Conservation (phyloP, 768 basidiomycete genomes). For the Boletales sp. region DNA sequence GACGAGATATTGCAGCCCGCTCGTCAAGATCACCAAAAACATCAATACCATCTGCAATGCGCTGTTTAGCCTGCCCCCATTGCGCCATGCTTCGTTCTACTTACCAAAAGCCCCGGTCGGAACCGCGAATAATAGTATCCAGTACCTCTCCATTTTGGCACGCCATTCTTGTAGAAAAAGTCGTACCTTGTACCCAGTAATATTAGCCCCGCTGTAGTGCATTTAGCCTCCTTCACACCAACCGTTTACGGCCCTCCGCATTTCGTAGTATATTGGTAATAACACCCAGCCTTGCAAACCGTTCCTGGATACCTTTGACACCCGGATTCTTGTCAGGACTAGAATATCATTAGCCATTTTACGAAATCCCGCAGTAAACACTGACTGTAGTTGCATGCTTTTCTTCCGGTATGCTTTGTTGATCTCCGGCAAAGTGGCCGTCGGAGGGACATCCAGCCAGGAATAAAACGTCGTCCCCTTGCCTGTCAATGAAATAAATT, state of each 20-base stretch:
- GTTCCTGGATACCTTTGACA: constrained; percentile 76
- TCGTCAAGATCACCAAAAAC: constrained; percentile 76
- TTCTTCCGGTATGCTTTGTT: constrained; percentile 89
- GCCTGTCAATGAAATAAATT: constrained; percentile 35
- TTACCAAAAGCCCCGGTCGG: constrained; percentile 84
- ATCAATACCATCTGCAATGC: constrained; percentile 60
- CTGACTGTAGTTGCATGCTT: constrained; percentile 87
- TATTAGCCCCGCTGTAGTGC: background rate
- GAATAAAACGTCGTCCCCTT: constrained; percentile 96
- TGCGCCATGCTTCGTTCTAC: constrained; percentile 18
- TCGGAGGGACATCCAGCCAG: constrained; percentile 77
- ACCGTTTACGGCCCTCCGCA: constrained; percentile 73
- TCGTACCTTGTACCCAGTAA: constrained; percentile 56
- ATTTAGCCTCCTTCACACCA: constrained; percentile 24
- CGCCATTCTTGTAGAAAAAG: constrained; percentile 96
- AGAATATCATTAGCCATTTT: constrained; percentile 2
- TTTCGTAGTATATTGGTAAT: constrained; percentile 79
- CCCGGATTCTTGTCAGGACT: constrained; percentile 97
- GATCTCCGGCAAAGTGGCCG: constrained; percentile 74
- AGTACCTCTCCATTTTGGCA: constrained; percentile 94
- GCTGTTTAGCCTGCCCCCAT: background rate
- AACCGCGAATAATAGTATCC: constrained; percentile 97
- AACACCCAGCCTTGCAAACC: constrained; percentile 89
- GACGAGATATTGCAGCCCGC: constrained; percentile 78
- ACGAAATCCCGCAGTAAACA: background rate